Percentiles rank a stretch among this genome's conserved stretches.
Evolutionary conservation across 768 basidiomycete genomes (phyloP).

Genomic region (Amanita jacksonii): DNA sequence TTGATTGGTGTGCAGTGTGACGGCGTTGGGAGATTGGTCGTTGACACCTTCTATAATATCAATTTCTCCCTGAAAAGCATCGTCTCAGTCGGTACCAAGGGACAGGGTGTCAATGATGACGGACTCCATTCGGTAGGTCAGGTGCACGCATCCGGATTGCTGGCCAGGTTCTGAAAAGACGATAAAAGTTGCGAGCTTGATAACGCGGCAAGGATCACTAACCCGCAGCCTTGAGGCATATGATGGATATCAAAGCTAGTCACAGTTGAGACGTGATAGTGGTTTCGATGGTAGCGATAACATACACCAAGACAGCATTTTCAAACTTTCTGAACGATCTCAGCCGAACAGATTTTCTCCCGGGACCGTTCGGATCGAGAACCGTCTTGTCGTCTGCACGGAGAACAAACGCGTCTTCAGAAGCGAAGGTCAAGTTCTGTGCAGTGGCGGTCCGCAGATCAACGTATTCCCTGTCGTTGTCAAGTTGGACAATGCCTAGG

Average conservation of each 20-base stretch:
- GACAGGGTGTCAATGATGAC: too few species aligned
- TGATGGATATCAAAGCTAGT: slow-evolving; percentile 31
- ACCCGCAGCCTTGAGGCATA: slow-evolving; percentile 53
- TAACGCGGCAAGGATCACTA: slow-evolving; percentile 11
- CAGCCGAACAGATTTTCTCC: slow-evolving; percentile 48
- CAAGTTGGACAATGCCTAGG: slow-evolving; percentile 25
- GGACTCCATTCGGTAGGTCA: slow-evolving; percentile 22
- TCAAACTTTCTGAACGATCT: slow-evolving; percentile 39
- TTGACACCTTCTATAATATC: slow-evolving; percentile 54
- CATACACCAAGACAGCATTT: slow-evolving; percentile 45
- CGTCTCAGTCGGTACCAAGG: too few species aligned
- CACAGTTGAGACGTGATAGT: not conserved
- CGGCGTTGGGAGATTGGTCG: slow-evolving; percentile 37
- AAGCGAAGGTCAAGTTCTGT: slow-evolving; percentile 44
- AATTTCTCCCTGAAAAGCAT: slow-evolving; percentile 27
- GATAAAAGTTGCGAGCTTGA: slow-evolving; percentile 6
- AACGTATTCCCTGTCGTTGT: too few species aligned
- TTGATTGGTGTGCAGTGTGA: slow-evolving; percentile 45
- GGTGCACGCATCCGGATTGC: slow-evolving; percentile 32
- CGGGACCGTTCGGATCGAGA: slow-evolving; percentile 34
- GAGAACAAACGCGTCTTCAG: slow-evolving; percentile 38
- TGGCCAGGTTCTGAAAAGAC: slow-evolving; percentile 33
- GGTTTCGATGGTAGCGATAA: not conserved
- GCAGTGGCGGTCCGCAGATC: slow-evolving; percentile 6
- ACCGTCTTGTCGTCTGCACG: slow-evolving; percentile 39